A percentile compares a stretch with the other conserved stretches of the same genome.
Evolutionary conservation across 768 basidiomycete species (phyloP).

Genomic region (Amanita muscaria): DNA sequence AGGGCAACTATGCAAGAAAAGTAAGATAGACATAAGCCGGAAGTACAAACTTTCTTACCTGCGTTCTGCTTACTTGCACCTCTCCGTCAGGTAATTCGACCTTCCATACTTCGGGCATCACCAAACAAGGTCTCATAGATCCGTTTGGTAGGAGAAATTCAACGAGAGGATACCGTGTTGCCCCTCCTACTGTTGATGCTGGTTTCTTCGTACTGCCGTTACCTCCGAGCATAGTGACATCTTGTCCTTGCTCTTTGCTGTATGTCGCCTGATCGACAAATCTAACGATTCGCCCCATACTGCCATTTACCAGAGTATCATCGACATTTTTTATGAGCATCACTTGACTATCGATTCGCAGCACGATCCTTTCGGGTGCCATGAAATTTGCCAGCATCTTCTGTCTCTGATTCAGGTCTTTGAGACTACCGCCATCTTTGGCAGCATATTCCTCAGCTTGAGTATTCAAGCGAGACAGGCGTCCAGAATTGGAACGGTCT

Average conservation of each 20-base stretch:
- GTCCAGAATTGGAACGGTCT: slow-evolving; percentile 66
- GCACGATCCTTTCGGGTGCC: slow-evolving; percentile 60
- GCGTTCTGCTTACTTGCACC: slow-evolving; percentile 66
- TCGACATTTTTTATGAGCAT: slow-evolving; percentile 96
- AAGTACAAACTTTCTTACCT: slow-evolving; percentile 40
- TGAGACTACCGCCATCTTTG: slow-evolving; percentile 52
- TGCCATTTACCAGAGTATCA: slow-evolving; percentile 88
- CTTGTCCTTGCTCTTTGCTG: slow-evolving; percentile 31
- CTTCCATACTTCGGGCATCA: slow-evolving; percentile 75
- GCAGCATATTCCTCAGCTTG: slow-evolving; percentile 47
- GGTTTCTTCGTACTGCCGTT: slow-evolving; percentile 21
- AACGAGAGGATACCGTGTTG: slow-evolving; percentile 58
- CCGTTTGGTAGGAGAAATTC: slow-evolving; percentile 63
- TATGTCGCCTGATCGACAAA: slow-evolving; percentile 53
- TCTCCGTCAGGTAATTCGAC: slow-evolving; percentile 84
- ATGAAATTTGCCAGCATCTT: slow-evolving; percentile 88
- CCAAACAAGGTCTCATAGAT: slow-evolving; percentile 40
- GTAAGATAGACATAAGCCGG: background rate
- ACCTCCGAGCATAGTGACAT: slow-evolving; percentile 21
- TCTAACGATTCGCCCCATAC: slow-evolving; percentile 74
- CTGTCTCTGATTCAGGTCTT: slow-evolving; percentile 47
- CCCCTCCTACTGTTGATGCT: slow-evolving; percentile 12
- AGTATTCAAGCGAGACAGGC: slow-evolving; percentile 54
- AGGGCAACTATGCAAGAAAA: slow-evolving; percentile 50
- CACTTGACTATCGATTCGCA: slow-evolving; percentile 80